These are phyloP conservation scores for Aquilaria sinensis DNA, from an alignment of 345 rosid genomes.

Conservation along the genomic window DNA sequence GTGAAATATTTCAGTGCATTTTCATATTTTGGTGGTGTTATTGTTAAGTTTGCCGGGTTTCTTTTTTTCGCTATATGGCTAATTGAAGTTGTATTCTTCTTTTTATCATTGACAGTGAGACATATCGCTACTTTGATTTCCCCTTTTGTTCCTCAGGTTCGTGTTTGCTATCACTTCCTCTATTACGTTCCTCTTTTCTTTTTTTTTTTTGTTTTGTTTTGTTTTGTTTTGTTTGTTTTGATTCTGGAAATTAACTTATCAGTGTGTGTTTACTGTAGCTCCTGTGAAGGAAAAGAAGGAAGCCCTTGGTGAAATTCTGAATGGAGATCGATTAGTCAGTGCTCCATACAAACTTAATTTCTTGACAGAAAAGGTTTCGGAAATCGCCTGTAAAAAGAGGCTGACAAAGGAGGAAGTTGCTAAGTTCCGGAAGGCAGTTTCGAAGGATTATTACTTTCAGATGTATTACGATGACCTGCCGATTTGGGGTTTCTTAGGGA, in stretches of 20 bases:
- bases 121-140: constrained; percentile 29
- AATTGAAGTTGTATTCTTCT: background rate
- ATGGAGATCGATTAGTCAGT: constrained; percentile 62
- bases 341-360: constrained; percentile 54
- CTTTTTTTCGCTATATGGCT: too few species aligned
- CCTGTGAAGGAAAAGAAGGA: constrained; percentile 39
- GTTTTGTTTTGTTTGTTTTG: too few species aligned
- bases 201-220: background rate
- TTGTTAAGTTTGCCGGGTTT: background rate
- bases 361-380: constrained; percentile 27
- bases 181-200: background rate
- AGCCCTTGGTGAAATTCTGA: constrained; percentile 68
- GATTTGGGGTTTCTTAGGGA: constrained; percentile 46
- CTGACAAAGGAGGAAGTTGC: constrained; percentile 35
- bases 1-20: background rate
- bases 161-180: background rate
- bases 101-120: constrained; percentile 19
- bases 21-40: background rate
- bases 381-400: constrained; percentile 32
- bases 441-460: constrained; percentile 45
- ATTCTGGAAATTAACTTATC: background rate
- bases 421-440: constrained; percentile 29
- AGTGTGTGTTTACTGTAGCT: constrained; percentile 16
- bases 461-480: constrained; percentile 55
- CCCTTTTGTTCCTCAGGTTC: constrained; percentile 27